Conservation (phyloP, 139 green algal species). For the Parachlorella kessleri region DNA sequence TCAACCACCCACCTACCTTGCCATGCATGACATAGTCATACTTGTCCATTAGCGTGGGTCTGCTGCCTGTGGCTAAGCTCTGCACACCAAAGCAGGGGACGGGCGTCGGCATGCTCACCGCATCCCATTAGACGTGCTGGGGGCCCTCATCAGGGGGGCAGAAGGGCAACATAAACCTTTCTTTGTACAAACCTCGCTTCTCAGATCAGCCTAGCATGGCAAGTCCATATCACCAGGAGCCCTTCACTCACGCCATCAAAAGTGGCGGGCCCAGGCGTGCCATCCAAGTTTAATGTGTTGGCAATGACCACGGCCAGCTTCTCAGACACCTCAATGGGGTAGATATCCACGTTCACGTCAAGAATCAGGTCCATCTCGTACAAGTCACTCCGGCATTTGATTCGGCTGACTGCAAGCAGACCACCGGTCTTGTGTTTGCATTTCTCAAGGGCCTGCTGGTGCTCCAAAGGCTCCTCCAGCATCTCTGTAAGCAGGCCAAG, state of each 20-base stretch:
- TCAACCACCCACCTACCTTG: slow-evolving; percentile 43
- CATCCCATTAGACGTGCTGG: no score
- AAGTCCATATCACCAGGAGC: no score
- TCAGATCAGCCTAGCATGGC: no score
- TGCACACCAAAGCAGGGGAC: neutral
- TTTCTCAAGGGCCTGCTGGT: neutral
- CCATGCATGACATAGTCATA: slow-evolving; percentile 99
- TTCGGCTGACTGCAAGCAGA: slow-evolving; percentile 88
- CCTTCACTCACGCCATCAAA: slow-evolving; percentile 68
- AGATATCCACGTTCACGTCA: slow-evolving; percentile 95
- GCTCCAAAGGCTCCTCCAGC: neutral
- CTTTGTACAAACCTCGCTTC: no score
- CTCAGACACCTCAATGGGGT: slow-evolving; percentile 73
- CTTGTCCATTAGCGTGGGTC: slow-evolving; percentile 80
- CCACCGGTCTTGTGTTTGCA: no score
- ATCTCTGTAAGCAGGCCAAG: neutral
- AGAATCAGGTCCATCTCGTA: slow-evolving; percentile 93
- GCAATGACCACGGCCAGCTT: slow-evolving; percentile 89
- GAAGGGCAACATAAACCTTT: no score
- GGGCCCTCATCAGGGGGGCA: no score
- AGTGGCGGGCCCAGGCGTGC: slow-evolving; percentile 49
- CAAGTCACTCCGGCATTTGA: slow-evolving; percentile 78
- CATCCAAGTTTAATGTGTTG: slow-evolving; percentile 82
- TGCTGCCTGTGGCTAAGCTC: neutral
- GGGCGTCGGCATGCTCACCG: neutral